A percentile compares a stretch with the other conserved stretches of the same genome.
These are phyloP conservation scores for Dalbergia oliveri DNA, from an alignment of 306 rosid species.

Conservation along the genomic window DNA sequence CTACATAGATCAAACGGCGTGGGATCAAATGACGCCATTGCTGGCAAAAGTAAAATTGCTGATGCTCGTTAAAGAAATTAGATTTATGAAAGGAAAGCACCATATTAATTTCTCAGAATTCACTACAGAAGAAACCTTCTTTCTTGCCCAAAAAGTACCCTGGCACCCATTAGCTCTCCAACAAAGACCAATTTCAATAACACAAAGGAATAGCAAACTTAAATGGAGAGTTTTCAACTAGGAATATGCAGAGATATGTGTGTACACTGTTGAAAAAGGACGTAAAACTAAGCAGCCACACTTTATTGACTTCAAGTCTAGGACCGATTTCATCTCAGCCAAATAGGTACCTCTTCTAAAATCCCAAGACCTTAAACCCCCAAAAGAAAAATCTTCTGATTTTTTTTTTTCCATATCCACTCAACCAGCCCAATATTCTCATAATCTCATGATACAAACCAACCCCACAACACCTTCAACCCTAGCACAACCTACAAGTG, in stretches of 20 bases:
- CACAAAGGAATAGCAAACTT: background rate
- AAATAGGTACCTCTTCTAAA: constrained; percentile 17
- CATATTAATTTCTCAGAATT: constrained; percentile 9
- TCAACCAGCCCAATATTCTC: background rate
- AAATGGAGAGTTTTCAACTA: constrained; percentile 1
- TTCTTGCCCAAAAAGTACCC: constrained; percentile 5
- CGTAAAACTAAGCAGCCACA: constrained; percentile 32
- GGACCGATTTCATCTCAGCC: constrained; percentile 11
- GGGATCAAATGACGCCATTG: background rate
- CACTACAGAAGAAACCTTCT: constrained; percentile 4
- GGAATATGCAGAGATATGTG: constrained; percentile 3
- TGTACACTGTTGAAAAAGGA: constrained; percentile 2
- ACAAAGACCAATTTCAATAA: constrained; percentile 13
- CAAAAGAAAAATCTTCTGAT: background rate
- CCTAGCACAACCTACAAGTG: constrained; percentile 17
- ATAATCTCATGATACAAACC: background rate
- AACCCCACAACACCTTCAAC: background rate
- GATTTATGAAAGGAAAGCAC: constrained; percentile 30
- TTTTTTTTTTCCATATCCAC: constrained; percentile 29
- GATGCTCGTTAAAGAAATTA: constrained; percentile 7
- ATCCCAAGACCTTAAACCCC: constrained; percentile 23
- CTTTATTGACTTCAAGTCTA: constrained; percentile 3
- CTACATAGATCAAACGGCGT: too few relatives aligned
- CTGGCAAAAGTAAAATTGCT: background rate
- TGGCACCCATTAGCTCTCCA: background rate